These are phyloP conservation scores for Candida frijolesensis DNA, from an alignment of 1,139 yeast species.

Conservation along the genomic window DNA sequence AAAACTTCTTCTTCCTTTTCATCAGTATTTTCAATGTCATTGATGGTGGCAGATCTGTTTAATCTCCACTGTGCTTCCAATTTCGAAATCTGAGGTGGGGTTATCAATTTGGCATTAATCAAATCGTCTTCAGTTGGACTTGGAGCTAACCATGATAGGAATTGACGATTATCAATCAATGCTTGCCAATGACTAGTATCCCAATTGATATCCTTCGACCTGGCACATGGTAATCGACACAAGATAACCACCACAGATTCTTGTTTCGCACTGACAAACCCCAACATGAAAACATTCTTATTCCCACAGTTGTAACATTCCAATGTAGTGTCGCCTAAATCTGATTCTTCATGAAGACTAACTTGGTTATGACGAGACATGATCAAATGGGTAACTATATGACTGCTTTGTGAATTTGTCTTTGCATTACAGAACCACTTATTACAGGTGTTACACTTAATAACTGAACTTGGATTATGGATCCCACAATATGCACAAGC, in stretches of 20 bases:
- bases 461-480: conserved; percentile 64
- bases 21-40: conserved; percentile 51
- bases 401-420: conserved; percentile 65
- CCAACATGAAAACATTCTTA: conserved; percentile 77
- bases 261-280: conserved; percentile 85
- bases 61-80: conserved; percentile 84
- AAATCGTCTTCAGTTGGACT: conserved; percentile 66
- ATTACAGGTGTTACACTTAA: conserved; percentile 74
- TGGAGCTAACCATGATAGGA: conserved; percentile 80
- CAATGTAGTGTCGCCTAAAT: conserved; percentile 78
- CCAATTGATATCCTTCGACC: conserved; percentile 75
- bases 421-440: conserved; percentile 94
- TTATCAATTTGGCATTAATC: conserved; percentile 53
- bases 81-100: conserved; percentile 67
- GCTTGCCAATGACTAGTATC: conserved; percentile 90
- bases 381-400: conserved; percentile 84
- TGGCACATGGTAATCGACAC: conserved; percentile 91
- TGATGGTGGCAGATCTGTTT: conserved; percentile 67
- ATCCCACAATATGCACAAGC: conserved; percentile 83
- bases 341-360: conserved; percentile 76
- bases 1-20: conserved; percentile 56
- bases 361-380: conserved; percentile 78
- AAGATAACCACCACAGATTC: conserved; percentile 86
- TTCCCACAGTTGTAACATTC: conserved; percentile 94
- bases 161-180: conserved; percentile 74